Conservation (phyloP, 352 stramenopile species). For the Globisporangium rhizosaccharum region DNA sequence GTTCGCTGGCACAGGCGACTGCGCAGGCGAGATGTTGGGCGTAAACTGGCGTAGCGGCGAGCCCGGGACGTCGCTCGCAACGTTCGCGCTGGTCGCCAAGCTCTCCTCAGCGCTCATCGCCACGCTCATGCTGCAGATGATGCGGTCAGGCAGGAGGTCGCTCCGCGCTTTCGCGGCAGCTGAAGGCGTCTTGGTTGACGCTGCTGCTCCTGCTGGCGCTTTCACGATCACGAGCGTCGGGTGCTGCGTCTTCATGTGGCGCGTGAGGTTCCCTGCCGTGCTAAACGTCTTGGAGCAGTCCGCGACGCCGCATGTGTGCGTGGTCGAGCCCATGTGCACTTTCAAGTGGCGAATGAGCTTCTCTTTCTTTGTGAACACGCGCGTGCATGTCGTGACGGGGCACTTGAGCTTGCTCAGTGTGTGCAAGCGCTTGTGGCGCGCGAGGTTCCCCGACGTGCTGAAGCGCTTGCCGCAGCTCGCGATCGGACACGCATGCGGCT, state of each 20-base stretch:
- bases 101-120: background rate
- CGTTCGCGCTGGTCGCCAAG: background rate
- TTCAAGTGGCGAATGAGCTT: constrained; percentile 49
- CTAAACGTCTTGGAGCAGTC: constrained; percentile 63
- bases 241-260: constrained; percentile 63
- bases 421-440: constrained; percentile 62
- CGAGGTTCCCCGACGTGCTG: constrained; percentile 66
- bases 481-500: constrained; percentile 56
- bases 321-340: constrained; percentile 39
- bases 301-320: constrained; percentile 44
- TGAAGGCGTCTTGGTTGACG: background rate
- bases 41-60: background rate
- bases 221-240: constrained; percentile 12
- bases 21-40: background rate
- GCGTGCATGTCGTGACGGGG: constrained; percentile 34
- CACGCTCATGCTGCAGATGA: background rate
- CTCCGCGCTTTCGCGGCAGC: background rate
- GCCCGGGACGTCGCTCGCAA: too few species aligned
- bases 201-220: background rate
- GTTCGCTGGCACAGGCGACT: constrained; percentile 1
- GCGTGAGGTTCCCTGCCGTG: constrained; percentile 61
- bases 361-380: constrained; percentile 41
- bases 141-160: constrained; percentile 2
- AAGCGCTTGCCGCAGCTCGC: constrained; percentile 58
- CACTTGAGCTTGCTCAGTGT: constrained; percentile 41